These are phyloP conservation scores for Penicillium taxi DNA, from an alignment of 495 filamentous ascomycete genomes.

Conservation along the genomic window DNA sequence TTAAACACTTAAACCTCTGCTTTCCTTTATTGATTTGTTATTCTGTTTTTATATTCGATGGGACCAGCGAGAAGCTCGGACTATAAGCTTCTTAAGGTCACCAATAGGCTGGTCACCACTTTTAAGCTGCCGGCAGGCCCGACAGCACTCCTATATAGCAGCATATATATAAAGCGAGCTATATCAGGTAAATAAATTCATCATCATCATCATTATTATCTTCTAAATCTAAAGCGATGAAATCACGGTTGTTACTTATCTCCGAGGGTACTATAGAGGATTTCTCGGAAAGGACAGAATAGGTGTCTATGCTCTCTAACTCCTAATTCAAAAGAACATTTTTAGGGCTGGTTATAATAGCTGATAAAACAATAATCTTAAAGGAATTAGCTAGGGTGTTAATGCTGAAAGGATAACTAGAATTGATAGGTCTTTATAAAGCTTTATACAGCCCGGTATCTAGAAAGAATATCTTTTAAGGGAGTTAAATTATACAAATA, in stretches of 20 bases:
- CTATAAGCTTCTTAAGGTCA: constrained; percentile 1
- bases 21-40: constrained; percentile 2
- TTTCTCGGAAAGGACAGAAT: background rate
- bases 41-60: constrained; percentile 3
- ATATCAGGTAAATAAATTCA: background rate
- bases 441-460: no score
- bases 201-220: background rate
- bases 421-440: no score
- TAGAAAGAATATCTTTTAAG: no score
- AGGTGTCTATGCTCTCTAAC: background rate
- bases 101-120: background rate
- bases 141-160: background rate
- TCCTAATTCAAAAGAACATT: background rate
- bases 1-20: constrained; percentile 1
- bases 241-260: background rate
- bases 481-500: no score
- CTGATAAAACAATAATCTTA: background rate
- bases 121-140: background rate
- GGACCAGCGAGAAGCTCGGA: constrained; percentile 1
- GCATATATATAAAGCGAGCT: constrained; percentile 1
- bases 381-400: background rate
- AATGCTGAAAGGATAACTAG: no score
- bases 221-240: background rate
- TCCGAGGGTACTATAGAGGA: constrained; percentile 1
- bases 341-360: background rate